Base-by-base conservation (phyloP, 768 basidiomycete genomes). In the Pisolithus marmoratus region DNA sequence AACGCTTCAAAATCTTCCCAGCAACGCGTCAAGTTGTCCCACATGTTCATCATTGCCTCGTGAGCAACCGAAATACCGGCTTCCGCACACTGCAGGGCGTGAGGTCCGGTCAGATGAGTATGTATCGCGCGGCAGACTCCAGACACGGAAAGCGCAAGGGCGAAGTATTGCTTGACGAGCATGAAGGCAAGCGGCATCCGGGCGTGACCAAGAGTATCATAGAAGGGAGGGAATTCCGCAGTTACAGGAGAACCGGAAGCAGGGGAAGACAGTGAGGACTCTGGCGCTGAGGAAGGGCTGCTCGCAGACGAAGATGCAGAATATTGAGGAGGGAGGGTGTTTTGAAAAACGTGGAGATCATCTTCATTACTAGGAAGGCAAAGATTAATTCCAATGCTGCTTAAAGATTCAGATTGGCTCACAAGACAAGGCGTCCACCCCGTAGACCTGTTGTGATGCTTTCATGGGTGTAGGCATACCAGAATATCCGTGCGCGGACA, bases 381-480 rank as follows among this genome's bases (percentile, higher is more conserved):
- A 24, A 23, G 38, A 24, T 62, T n/a, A 58, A 48, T 45, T 17
- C 37, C 8, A 17, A 6, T 7, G 23, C 42, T 9, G 17, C n/a
- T 34, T 23, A 26, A 20, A 51, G 40, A 19, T 38, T 11, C 38
- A 37, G 38, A n/a, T 2, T 15, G 26, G 57, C 89, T 60, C 71
- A 91, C 90, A 95, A 69, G 43, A 86, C 73, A 44, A 95, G 75
- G 37, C 90, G 84, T 2, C 90, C 86, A n/a, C 94, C 94, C 46
- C 84, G 78, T 52, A 94, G 75, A 20, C 86, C 94, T 8, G 82
- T 87, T 2, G 83, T 82, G 20, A 94, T 78, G 26, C 90, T 89
- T 68, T 95, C 94, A 53, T 90, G 84, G 23, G 87, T 81, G 56
- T 92, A 82, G 7, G 87, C 83, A 60, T 93, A 95, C 89, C 91